phyloP scores from a whole-genome alignment of 2,329 filamentous ascomycete species.

The Hymenoscyphus scutula region DNA sequence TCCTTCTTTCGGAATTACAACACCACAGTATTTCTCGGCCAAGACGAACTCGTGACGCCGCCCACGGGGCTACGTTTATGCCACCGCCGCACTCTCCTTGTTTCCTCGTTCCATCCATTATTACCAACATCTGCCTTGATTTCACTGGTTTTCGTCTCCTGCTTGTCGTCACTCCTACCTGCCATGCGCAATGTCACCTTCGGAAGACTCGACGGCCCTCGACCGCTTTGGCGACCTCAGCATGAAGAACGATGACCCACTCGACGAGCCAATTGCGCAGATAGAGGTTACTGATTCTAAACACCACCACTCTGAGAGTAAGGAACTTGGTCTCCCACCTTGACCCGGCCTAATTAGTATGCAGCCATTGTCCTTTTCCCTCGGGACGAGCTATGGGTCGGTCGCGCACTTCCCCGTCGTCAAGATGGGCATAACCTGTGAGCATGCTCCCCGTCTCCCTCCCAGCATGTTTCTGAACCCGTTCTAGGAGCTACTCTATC shows the following conservation, averaged over 20 bases:
- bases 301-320: neutral
- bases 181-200: neutral
- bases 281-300: neutral
- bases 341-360: neutral
- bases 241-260: neutral
- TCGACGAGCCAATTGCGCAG: neutral
- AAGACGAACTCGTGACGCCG: too few relatives aligned
- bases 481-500: slow-evolving; percentile 35
- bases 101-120: neutral
- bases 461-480: neutral
- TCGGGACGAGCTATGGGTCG: neutral
- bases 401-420: neutral
- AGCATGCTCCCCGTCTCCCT: neutral
- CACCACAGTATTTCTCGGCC: too few relatives aligned
- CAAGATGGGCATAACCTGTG: neutral
- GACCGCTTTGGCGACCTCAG: neutral
- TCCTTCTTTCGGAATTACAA: too few relatives aligned
- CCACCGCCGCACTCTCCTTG: neutral
- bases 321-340: neutral
- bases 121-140: neutral
- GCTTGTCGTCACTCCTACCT: neutral
- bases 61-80: neutral
- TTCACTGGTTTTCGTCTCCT: neutral
- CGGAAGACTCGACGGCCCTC: neutral
- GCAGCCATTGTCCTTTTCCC: neutral